A percentile compares a stretch with the other conserved stretches of the same genome.
phyloP scores from a whole-genome alignment of 148 eudicot genomes.

The Agrostemma githago region DNA sequence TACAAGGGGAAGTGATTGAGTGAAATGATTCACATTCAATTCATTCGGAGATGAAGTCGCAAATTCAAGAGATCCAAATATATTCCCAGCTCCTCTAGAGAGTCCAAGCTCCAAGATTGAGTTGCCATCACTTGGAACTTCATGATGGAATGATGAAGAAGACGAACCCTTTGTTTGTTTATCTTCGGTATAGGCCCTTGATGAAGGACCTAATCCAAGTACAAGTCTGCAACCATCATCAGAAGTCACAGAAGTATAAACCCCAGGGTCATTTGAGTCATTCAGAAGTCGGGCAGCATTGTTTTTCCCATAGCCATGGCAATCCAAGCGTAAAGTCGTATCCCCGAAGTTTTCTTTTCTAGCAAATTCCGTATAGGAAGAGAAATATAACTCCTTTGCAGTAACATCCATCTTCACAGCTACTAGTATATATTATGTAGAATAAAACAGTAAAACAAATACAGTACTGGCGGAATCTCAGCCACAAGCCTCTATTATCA shows the following conservation, averaged over 20 bases:
- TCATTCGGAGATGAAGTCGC: conserved; percentile 33
- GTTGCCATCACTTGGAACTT: conserved; percentile 36
- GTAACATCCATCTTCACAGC: conserved; percentile 48
- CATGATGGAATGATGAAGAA: conserved; percentile 23
- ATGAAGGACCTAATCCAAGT: conserved; percentile 86
- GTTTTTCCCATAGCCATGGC: conserved; percentile 58
- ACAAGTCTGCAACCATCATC: conserved; percentile 92
- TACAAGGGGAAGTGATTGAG: conserved; percentile 29
- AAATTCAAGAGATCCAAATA: conserved; percentile 37
- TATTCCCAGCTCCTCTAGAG: conserved; percentile 41
- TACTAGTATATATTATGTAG: conserved; percentile 3
- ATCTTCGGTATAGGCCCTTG: conserved; percentile 39
- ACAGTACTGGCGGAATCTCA: conserved; percentile 21
- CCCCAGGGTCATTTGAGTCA: conserved; percentile 27
- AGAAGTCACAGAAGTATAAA: conserved; percentile 21
- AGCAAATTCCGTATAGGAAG: conserved; percentile 30
- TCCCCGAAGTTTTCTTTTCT: conserved; percentile 47
- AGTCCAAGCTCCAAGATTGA: conserved; percentile 70
- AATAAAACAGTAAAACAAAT: conserved; percentile 19
- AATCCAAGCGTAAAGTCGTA: conserved; percentile 72
- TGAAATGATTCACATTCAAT: conserved; percentile 21
- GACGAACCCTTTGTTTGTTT: conserved; percentile 35
- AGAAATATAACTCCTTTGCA: conserved; percentile 27
- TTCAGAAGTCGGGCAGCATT: conserved; percentile 19
- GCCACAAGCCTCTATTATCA: conserved; percentile 27